Percentiles rank a stretch among this genome's conserved stretches.
Conservation (phyloP, 1,284 basidiomycete genomes). For the Malassezia obtusa region DNA sequence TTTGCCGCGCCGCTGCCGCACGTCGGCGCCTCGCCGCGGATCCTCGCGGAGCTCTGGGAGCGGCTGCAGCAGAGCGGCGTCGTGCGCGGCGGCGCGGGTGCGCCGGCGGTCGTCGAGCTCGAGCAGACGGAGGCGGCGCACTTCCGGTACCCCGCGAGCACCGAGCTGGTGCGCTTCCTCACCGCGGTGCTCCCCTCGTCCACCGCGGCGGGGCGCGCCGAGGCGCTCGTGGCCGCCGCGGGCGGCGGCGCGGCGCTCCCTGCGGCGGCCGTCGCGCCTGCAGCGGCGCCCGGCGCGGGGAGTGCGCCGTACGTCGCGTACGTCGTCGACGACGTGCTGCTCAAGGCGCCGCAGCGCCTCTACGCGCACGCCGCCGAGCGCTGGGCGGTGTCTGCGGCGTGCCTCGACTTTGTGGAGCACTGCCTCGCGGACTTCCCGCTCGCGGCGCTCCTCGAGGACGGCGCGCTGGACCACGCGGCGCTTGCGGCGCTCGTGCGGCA, state of each 20-base stretch:
- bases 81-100: constrained; percentile 31
- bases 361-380: constrained; percentile 66
- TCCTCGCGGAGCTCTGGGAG: constrained; percentile 70
- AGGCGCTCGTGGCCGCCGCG: constrained; percentile 20
- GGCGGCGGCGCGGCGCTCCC: constrained; percentile 11
- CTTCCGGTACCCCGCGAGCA: constrained; percentile 72
- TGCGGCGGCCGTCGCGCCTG: background rate
- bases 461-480: constrained; percentile 29
- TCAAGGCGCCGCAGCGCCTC: constrained; percentile 55
- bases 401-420: constrained; percentile 74
- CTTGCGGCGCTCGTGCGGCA: constrained; percentile 54
- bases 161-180: constrained; percentile 75
- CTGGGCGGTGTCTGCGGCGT: constrained; percentile 77
- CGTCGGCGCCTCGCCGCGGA: constrained; percentile 49
- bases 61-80: constrained; percentile 69
- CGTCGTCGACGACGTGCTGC: constrained; percentile 77
- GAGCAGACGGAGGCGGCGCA: constrained; percentile 74
- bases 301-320: constrained; percentile 62
- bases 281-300: constrained; percentile 9
- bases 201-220: constrained; percentile 1
- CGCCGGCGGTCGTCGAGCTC: constrained; percentile 54
- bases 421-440: constrained; percentile 72
- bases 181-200: constrained; percentile 54
- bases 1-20: constrained; percentile 52
- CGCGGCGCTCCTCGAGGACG: constrained; percentile 19